Conservation (phyloP, 1,284 basidiomycete genomes). For the Puccinia coronata region DNA sequence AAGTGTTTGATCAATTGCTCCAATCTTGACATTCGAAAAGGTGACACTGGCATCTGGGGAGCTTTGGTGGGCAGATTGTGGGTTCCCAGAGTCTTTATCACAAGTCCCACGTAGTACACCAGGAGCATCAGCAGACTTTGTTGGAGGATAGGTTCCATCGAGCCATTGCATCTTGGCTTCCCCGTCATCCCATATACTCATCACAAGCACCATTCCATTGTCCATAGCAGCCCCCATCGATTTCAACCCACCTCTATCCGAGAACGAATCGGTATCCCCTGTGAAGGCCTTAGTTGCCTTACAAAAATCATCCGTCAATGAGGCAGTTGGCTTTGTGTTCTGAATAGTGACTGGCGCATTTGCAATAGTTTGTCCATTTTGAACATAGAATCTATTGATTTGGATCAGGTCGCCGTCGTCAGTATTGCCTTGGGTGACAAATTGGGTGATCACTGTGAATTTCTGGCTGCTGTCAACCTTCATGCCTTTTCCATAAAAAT, state of each 20-base stretch:
- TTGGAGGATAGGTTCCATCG: neutral
- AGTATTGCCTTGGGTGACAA: slow-evolving; percentile 1
- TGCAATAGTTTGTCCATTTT: neutral
- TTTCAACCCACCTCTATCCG: slow-evolving; percentile 7
- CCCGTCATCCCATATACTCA: slow-evolving; percentile 30
- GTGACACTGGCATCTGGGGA: neutral
- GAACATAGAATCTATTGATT: slow-evolving; percentile 14
- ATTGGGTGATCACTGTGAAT: slow-evolving; percentile 29
- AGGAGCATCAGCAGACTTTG: neutral
- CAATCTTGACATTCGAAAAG: slow-evolving; percentile 21
- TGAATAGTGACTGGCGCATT: neutral
- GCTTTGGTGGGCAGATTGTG: neutral
- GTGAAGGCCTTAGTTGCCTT: slow-evolving; percentile 6
- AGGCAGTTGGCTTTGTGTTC: neutral
- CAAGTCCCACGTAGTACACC: slow-evolving; percentile 11
- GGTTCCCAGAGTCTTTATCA: slow-evolving; percentile 5
- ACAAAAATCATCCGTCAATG: slow-evolving; percentile 12
- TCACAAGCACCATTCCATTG: slow-evolving; percentile 29
- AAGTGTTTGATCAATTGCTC: neutral
- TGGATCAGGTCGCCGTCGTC: neutral
- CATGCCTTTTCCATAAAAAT: slow-evolving; percentile 26
- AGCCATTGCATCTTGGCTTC: slow-evolving; percentile 34
- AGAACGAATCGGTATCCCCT: neutral
- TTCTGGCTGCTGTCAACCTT: slow-evolving; percentile 20
- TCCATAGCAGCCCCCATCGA: slow-evolving; percentile 12